Evolutionary conservation across 805 yeast species (phyloP), one percentile per base, ranked within the genome.

Genomic region (Candida nanaspora): DNA sequence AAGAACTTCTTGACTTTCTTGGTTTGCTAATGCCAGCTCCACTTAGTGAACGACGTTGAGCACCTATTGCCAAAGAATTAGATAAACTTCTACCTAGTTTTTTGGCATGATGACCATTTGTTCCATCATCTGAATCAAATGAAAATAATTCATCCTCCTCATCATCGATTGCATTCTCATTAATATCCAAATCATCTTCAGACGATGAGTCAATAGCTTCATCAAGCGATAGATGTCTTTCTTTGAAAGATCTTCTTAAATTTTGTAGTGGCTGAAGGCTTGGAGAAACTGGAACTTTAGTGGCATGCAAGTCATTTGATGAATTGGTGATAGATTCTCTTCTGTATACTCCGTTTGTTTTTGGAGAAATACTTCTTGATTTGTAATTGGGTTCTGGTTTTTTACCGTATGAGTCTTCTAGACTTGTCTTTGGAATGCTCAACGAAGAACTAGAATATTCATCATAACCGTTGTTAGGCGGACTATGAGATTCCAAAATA

Each of bases 301-400:
- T 50, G 46, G 63, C 65, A 55, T 74, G 80, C 40, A 65, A 54
- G 48, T 70, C 76, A 15, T 64, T 55, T 31, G 57, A 56, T 23
- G 67, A 57, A 49, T 66, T 69, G 18, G 79, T 70, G 29, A 76
- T 76, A 13, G 78, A 71, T 50, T 73, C 78, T 45, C 82, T 61
- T 48, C 80, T 58, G 15, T 44, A 49, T 10, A 27, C 16, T 25
- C 25, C 41, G n/a, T 37, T 41, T 5, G 39, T 35, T 21, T 43
- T 47, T 6, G 56, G 56, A n/a, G 56, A 51, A n/a, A 38, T 42
- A 42, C 55, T 45, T 18, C 32, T 35, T 4, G 28, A n/a, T 8
- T 32, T 32, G 25, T 19, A 9, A 9, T 34, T 14, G n/a, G 11
- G n/a, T 25, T 23, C 22, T 4, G 34, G 19, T 31, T 31, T 31